Evolutionary conservation across 2,329 filamentous ascomycete species (phyloP), one percentile per base, ranked within the genome.

Genomic region (Claviceps pazoutovae): DNA sequence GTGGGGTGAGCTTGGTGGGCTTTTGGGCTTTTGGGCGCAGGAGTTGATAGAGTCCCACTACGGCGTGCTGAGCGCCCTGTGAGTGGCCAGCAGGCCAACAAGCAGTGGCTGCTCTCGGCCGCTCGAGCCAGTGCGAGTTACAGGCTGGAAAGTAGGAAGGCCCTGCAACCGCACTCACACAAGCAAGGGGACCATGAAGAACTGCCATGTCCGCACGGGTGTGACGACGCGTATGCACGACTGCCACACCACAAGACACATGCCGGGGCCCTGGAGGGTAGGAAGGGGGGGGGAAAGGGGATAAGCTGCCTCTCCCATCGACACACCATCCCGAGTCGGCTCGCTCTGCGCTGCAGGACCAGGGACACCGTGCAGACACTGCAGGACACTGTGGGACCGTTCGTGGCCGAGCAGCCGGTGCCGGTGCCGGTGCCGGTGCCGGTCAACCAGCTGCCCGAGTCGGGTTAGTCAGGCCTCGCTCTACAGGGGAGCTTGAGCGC

Each of bases 291-390:
- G 17, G 0, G 9, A 49, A 42, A 8, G 3, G 16, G 13, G 37
- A 38, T 30, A 26, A 23, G 34, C 16, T 36, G 7, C 30, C 13
- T 36, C 16, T 13, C 17, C 34, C 17, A n/a, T 34, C 14, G 16
- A 17, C 3, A 8, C 8, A 21, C 19, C 5, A 14, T 23, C 16
- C 46, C 14, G 37, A 36, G 37, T 19, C 30, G 30, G 48, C 19
- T 43, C 38, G 36, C 13, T 14, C 14, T 8, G 17, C 17, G 44
- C 38, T 38, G 41, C 41, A 37, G 41, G 11, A 4, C 41, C 11
- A n/a, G 16, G 23, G 44, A 30, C 46, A 52, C 50, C 44, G 50
- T 44, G 51, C 51, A 30, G 23, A 39, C 5, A 39, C 30, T 39
- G 21, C 26, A 47, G 21, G 13, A 19, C n/a, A 17, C 19, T 5